Conservation (phyloP, 1,139 yeast species). For the Kodamaea sp. region DNA sequence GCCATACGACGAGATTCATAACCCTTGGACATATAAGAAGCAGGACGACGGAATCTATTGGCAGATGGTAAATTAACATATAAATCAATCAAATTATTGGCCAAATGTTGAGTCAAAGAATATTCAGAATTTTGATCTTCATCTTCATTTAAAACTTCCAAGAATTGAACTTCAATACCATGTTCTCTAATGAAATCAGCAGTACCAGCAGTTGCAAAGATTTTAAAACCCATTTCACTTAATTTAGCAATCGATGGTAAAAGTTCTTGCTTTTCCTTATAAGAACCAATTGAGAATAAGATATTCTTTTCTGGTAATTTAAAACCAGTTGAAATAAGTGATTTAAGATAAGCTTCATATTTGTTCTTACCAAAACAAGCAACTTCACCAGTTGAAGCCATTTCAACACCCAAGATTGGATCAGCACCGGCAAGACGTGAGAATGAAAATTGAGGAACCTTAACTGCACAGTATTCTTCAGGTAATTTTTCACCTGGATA, state of each 20-base stretch:
- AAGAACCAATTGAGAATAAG: slow-evolving; percentile 93
- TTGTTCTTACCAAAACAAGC: slow-evolving; percentile 96
- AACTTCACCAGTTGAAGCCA: slow-evolving; percentile 99
- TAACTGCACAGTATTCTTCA: slow-evolving; percentile 91
- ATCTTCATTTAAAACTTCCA: slow-evolving; percentile 75
- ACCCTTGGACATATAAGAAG: slow-evolving; percentile 95
- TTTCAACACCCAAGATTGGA: slow-evolving; percentile 97
- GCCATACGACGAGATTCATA: slow-evolving; percentile 99
- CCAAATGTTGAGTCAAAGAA: slow-evolving; percentile 93
- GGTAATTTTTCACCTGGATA: slow-evolving; percentile 89
- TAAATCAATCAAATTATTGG: slow-evolving; percentile 92
- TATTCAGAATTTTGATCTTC: slow-evolving; percentile 88
- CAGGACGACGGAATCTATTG: slow-evolving; percentile 98
- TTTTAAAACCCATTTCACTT: slow-evolving; percentile 77
- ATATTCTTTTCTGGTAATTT: slow-evolving; percentile 93
- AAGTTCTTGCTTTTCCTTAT: slow-evolving; percentile 90
- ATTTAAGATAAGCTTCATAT: slow-evolving; percentile 94
- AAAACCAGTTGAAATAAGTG: slow-evolving; percentile 93
- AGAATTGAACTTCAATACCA: slow-evolving; percentile 87
- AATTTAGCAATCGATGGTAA: slow-evolving; percentile 83
- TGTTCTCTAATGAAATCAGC: slow-evolving; percentile 97
- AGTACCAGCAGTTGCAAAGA: slow-evolving; percentile 98
- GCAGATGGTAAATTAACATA: slow-evolving; percentile 96
- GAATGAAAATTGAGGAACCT: slow-evolving; percentile 98
- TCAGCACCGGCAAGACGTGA: slow-evolving; percentile 98